These are phyloP conservation scores for Mallotus japonicus DNA, from an alignment of 441 rosid genomes.

Conservation along the genomic window DNA sequence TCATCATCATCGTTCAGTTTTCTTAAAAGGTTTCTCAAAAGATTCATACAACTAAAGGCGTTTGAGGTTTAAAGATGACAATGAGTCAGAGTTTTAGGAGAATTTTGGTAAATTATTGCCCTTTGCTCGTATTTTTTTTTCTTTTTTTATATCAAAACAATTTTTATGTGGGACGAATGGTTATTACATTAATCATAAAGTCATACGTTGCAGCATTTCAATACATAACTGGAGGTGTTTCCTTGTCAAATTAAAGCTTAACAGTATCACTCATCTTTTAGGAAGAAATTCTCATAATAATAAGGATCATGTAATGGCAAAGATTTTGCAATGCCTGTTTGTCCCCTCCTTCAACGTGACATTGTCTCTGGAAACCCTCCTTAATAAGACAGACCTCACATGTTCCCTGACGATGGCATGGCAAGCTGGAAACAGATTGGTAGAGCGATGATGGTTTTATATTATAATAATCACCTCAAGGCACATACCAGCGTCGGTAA, in stretches of 20 bases:
- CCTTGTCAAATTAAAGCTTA: not conserved
- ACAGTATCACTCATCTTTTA: not conserved
- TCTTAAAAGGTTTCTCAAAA: too few species aligned
- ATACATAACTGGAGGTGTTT: not conserved
- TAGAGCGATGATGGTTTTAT: not conserved
- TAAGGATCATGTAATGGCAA: not conserved
- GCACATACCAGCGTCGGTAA: not conserved
- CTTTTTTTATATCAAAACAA: too few species aligned
- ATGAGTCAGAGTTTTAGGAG: too few species aligned
- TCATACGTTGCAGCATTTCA: not conserved
- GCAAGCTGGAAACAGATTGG: constrained; percentile 8
- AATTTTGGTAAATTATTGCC: too few species aligned
- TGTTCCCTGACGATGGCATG: not conserved
- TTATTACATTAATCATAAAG: not conserved
- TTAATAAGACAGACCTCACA: not conserved
- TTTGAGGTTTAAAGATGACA: too few species aligned
- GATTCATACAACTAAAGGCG: too few species aligned
- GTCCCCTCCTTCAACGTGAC: not conserved
- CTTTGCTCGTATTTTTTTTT: too few species aligned
- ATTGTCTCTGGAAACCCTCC: not conserved
- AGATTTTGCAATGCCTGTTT: not conserved
- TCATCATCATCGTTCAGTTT: too few species aligned
- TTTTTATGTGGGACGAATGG: too few species aligned
- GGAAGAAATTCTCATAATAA: not conserved
- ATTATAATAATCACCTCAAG: not conserved